A percentile compares a stretch with the other conserved stretches of the same genome.
Conservation (phyloP, 208 protist species). For the Willaertia magna region DNA sequence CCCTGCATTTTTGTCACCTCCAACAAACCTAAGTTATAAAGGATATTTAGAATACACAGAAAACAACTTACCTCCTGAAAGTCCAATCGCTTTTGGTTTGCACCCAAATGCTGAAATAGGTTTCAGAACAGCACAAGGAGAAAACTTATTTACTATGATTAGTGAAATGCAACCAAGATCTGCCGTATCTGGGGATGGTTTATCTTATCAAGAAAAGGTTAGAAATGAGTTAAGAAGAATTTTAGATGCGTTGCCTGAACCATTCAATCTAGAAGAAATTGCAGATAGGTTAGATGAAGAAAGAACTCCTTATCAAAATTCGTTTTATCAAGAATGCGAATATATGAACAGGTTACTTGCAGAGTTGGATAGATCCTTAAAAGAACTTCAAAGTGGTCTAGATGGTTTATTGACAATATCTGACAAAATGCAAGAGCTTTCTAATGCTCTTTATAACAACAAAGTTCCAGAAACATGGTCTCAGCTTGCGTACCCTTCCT, state of each 20-base stretch:
- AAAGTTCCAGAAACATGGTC: conserved; percentile 81
- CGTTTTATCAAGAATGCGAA: conserved; percentile 94
- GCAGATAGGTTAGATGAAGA: conserved; percentile 82
- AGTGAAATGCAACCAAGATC: conserved; percentile 88
- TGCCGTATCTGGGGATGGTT: conserved; percentile 52
- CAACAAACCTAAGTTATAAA: conserved; percentile 54
- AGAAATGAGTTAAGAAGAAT: conserved; percentile 56
- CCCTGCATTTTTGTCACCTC: conserved; percentile 67
- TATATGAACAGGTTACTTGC: conserved; percentile 89
- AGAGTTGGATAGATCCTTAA: conserved; percentile 72
- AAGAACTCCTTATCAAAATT: conserved; percentile 88
- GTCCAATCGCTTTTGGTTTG: conserved; percentile 86
- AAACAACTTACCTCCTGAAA: conserved; percentile 75
- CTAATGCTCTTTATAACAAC: conserved; percentile 37
- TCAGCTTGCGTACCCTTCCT: conserved; percentile 87
- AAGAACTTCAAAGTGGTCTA: conserved; percentile 88
- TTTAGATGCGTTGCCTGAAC: conserved; percentile 50
- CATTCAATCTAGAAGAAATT: conserved; percentile 73
- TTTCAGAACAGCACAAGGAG: conserved; percentile 84
- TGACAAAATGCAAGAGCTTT: conserved; percentile 48
- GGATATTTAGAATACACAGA: conserved; percentile 88
- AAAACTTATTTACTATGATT: conserved; percentile 88
- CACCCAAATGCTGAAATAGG: conserved; percentile 98
- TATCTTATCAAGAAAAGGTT: conserved; percentile 69
- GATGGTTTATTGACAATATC: conserved; percentile 80